Evolutionary conservation across 495 filamentous ascomycete genomes (phyloP).

Genomic region (Pseudomonodictys pantanalensis): DNA sequence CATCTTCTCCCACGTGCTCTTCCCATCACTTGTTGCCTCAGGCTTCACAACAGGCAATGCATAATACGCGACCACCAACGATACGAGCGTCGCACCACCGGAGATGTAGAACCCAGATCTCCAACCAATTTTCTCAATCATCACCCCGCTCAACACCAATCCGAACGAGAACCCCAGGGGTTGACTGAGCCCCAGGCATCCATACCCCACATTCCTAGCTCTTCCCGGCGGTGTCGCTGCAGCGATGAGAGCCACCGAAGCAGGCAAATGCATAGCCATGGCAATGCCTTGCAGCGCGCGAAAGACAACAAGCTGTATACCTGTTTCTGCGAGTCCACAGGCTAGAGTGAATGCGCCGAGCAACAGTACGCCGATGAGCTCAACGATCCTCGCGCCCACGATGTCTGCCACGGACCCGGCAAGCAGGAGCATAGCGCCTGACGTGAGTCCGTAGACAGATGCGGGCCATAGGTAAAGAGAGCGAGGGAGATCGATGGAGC

Average conservation of each 20-base stretch:
- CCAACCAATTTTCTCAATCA: constrained; percentile 50
- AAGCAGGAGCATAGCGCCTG: constrained; percentile 49
- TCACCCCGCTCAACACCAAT: constrained; percentile 53
- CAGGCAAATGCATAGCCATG: constrained; percentile 51
- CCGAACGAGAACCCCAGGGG: constrained; percentile 55
- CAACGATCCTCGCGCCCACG: constrained; percentile 46
- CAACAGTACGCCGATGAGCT: constrained; percentile 48
- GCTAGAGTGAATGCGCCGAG: constrained; percentile 47
- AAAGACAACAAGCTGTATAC: constrained; percentile 52
- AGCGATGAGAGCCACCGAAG: constrained; percentile 51
- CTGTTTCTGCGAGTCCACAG: constrained; percentile 46
- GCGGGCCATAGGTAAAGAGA: constrained; percentile 17
- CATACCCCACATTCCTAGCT: constrained; percentile 53
- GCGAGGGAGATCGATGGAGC: constrained; percentile 8
- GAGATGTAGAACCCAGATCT: constrained; percentile 50
- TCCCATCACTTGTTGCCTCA: constrained; percentile 34
- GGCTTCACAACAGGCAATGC: constrained; percentile 39
- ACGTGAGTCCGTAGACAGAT: constrained; percentile 40
- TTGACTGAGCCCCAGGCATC: constrained; percentile 49
- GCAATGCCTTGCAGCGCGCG: constrained; percentile 51
- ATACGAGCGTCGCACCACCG: constrained; percentile 38
- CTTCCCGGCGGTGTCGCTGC: constrained; percentile 45
- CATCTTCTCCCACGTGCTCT: neutral
- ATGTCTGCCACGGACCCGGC: constrained; percentile 54
- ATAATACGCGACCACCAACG: constrained; percentile 40